Evolutionary conservation across 805 yeast species (phyloP).

Genomic region (Ogataea wickerhamii): DNA sequence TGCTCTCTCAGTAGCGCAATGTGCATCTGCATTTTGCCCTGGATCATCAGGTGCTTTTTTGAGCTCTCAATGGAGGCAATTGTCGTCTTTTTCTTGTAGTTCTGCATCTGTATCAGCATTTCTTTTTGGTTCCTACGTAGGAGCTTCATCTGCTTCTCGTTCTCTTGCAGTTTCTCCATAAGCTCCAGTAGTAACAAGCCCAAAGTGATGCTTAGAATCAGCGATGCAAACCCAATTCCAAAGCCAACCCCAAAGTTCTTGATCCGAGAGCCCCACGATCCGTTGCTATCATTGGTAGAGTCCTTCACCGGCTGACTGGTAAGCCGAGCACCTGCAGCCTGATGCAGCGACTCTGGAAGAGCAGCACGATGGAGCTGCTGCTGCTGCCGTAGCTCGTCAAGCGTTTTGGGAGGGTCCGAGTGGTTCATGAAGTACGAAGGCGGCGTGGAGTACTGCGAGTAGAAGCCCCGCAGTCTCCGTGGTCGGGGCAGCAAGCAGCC

Average conservation of each 20-base stretch:
- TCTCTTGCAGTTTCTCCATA: slow-evolving; percentile 22
- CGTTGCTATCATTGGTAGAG: not conserved
- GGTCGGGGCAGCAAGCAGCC: too few species aligned
- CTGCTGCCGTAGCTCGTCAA: slow-evolving; percentile 18
- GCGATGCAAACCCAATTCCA: slow-evolving; percentile 16
- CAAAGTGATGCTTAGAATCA: slow-evolving; percentile 13
- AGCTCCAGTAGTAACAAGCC: slow-evolving; percentile 11
- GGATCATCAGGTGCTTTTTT: slow-evolving; percentile 43
- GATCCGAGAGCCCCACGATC: slow-evolving; percentile 6
- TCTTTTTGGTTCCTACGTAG: slow-evolving; percentile 29
- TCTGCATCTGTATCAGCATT: slow-evolving; percentile 47
- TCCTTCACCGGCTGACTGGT: not conserved
- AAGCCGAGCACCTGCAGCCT: not conserved
- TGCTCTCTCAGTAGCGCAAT: slow-evolving; percentile 64
- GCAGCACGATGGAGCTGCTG: slow-evolving; percentile 7
- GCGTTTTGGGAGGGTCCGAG: slow-evolving; percentile 30
- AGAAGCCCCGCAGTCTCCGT: too few species aligned
- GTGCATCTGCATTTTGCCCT: slow-evolving; percentile 61
- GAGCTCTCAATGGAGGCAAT: slow-evolving; percentile 51
- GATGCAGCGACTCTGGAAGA: not conserved
- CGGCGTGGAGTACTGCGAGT: slow-evolving; percentile 10
- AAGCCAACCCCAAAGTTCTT: slow-evolving; percentile 15
- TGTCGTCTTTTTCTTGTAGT: slow-evolving; percentile 50
- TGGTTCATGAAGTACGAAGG: slow-evolving; percentile 26
- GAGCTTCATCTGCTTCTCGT: slow-evolving; percentile 23